Conservation (phyloP, 1,284 basidiomycete species). For the Irpex sp. region DNA sequence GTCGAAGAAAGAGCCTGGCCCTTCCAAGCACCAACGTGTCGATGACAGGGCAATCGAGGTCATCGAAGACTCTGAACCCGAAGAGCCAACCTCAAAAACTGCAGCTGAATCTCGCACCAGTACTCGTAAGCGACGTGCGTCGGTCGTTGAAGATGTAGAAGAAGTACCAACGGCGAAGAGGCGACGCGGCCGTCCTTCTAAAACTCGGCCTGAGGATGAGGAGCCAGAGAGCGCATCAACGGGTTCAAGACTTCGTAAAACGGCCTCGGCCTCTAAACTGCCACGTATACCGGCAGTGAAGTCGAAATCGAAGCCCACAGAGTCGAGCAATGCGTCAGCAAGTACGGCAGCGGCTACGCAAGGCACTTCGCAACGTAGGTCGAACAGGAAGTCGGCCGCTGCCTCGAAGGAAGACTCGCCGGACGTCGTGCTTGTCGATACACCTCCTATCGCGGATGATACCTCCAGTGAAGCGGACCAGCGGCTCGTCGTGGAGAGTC, state of each 20-base stretch:
- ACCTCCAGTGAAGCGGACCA: neutral
- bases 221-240: neutral
- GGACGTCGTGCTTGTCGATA: neutral
- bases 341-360: neutral
- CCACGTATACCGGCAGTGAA: neutral
- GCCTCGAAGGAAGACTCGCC: neutral
- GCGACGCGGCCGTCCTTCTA: slow-evolving; percentile 1
- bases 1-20: neutral
- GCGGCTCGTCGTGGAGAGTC: neutral
- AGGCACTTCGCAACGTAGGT: neutral
- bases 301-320: neutral
- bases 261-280: neutral
- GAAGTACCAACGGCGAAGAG: slow-evolving; percentile 3
- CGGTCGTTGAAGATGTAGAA: neutral
- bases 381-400: neutral
- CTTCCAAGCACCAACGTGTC: slow-evolving; percentile 2
- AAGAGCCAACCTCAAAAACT: neutral
- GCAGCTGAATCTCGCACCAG: neutral
- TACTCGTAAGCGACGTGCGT: slow-evolving; percentile 19
- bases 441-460: neutral
- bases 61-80: slow-evolving; percentile 13
- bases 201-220: neutral
- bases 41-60: slow-evolving; percentile 21
- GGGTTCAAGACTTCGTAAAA: neutral
- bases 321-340: neutral